Conservation (phyloP, 495 filamentous ascomycete species). For the Cercophora sp. region DNA sequence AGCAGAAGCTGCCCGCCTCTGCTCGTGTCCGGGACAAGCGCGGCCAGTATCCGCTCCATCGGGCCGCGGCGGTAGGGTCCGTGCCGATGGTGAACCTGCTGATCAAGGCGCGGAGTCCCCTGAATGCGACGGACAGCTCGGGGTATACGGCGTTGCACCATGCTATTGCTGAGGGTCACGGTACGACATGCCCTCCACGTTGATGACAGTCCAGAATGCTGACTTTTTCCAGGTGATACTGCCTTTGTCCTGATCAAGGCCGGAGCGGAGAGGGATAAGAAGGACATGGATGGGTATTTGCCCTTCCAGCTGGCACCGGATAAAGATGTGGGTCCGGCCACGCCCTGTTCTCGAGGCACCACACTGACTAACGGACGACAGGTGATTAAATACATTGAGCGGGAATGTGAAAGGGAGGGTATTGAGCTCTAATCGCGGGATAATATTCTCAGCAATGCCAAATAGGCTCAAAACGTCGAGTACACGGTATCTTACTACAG, state of each 20-base stretch:
- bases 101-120: slow-evolving; percentile 71
- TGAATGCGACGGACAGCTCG: slow-evolving; percentile 81
- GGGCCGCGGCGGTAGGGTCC: slow-evolving; percentile 85
- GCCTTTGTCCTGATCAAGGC: slow-evolving; percentile 77
- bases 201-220: too few relatives aligned
- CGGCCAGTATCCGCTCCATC: slow-evolving; percentile 81
- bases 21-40: slow-evolving; percentile 79
- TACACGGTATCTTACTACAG: neutral
- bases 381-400: slow-evolving; percentile 73
- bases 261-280: slow-evolving; percentile 78
- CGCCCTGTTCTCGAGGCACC: neutral
- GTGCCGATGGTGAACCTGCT: slow-evolving; percentile 80
- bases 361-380: too few relatives aligned
- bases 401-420: slow-evolving; percentile 79
- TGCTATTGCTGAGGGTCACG: slow-evolving; percentile 89
- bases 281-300: slow-evolving; percentile 64
- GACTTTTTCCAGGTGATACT: slow-evolving; percentile 55
- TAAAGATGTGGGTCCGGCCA: slow-evolving; percentile 34
- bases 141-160: slow-evolving; percentile 91
- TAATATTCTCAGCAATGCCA: neutral
- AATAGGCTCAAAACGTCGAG: neutral
- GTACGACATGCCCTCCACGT: slow-evolving; percentile 31
- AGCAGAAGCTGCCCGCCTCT: slow-evolving; percentile 66
- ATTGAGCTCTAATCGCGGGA: slow-evolving; percentile 54
- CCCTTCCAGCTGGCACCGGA: slow-evolving; percentile 85